Base-by-base conservation (phyloP, 192 early-diverging fungal species). In the Geosiphon pyriformis region DNA sequence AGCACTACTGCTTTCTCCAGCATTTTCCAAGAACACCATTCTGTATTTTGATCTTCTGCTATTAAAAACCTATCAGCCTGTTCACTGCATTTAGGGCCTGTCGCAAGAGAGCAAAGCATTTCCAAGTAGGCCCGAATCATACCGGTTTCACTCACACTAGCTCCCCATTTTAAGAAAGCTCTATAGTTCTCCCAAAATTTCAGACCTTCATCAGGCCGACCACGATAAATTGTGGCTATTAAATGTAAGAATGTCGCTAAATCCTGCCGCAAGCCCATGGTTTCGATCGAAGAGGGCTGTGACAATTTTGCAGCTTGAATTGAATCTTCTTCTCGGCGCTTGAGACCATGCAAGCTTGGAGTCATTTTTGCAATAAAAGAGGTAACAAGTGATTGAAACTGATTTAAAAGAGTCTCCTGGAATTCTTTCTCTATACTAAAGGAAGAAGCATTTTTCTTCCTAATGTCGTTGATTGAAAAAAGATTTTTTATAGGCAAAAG, bases 21-120 rank as follows among this genome's bases (percentile, higher is more conserved):
- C 71, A 30, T 88, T 25, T 73, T 78, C 95, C 90, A 98, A 10
- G 90, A 90, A 76, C 84, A 88, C 48, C 86, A 69, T 63, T 72
- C 77, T 69, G 59, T 71, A 71, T 65, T 72, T 29, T 1, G 75
- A 54, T 25, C 72, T 66, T 22, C 71, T 65, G 35, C 69, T 73
- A 50, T 68, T 47, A 80, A 53, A 55, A 77, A 80, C 11, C 81
- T 76, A 51, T 73, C 68, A 1, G 76, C 73, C 35, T 69, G 29
- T 11, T 67, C 55, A 26, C 70, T 87, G 69, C 83, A 89, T 48
- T 85, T 72, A 26, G 74, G 37, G 1, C 96, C 96, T 3, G 89
- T 87, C 0, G 95, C 85, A 27, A 98, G 76, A 0, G 94, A 83
- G 20, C 87, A 82, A 17, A 98, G 76, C 80, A 94, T 88, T 64